Conservation (phyloP, 2,329 filamentous ascomycete genomes). For the Sarocladiaceae sp. region DNA sequence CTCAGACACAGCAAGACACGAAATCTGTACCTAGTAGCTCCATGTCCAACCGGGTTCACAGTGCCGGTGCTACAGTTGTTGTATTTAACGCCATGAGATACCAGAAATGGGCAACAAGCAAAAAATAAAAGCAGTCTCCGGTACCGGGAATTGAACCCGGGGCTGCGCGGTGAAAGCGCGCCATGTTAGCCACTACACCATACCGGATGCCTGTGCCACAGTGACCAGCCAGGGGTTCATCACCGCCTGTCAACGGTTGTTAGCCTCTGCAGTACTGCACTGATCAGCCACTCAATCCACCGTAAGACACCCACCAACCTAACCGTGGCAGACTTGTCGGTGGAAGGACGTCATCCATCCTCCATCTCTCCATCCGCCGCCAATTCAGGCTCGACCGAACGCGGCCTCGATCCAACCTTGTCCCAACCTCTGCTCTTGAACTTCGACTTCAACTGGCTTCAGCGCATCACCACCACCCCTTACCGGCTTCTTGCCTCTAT, state of each 20-base stretch:
- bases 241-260: no score
- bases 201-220: no score
- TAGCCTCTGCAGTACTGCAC: not conserved
- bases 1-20: not conserved
- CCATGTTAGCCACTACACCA: slow-evolving; percentile 31
- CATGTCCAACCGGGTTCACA: no score
- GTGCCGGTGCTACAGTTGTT: no score
- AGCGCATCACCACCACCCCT: not conserved
- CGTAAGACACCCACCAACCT: not conserved
- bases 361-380: no score
- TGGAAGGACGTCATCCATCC: slow-evolving; percentile 5
- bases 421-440: not conserved
- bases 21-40: no score
- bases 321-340: not conserved
- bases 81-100: no score
- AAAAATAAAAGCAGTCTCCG: not conserved
- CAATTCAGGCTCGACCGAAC: not conserved
- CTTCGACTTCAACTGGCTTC: not conserved
- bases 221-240: no score
- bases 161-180: slow-evolving; percentile 30
- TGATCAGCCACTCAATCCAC: not conserved
- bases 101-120: slow-evolving; percentile 1
- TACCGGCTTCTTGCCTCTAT: no score
- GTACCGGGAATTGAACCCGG: slow-evolving; percentile 29
- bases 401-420: not conserved